Evolutionary conservation across 1,284 basidiomycete genomes (phyloP).

Genomic region (Thecaphora thlaspeos): DNA sequence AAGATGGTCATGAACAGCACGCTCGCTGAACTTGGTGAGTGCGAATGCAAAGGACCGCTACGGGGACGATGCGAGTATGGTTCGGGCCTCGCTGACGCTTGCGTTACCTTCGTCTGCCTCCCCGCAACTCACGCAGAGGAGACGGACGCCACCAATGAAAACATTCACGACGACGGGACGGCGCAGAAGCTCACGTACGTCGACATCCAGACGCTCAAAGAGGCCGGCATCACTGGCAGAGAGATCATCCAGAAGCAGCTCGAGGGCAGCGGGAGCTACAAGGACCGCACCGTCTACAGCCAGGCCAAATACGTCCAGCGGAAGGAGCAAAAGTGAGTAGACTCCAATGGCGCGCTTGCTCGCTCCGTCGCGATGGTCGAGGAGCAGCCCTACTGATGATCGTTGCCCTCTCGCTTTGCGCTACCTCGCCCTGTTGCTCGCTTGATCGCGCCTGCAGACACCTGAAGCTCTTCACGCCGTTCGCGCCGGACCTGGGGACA

Average conservation of each 20-base stretch:
- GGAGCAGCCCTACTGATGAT: too few relatives aligned
- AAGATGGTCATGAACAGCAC: conserved; percentile 39
- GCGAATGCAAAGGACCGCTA: too few relatives aligned
- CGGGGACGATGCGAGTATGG: too few relatives aligned
- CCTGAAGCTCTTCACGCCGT: conserved; percentile 79
- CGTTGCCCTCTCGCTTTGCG: not conserved
- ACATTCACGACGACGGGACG: conserved; percentile 54
- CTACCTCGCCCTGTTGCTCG: not conserved
- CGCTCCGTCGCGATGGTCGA: too few relatives aligned
- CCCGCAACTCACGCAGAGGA: conserved; percentile 31
- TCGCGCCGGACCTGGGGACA: conserved; percentile 84
- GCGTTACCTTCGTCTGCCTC: too few relatives aligned
- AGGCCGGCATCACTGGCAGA: conserved; percentile 48
- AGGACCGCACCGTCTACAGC: conserved; percentile 50
- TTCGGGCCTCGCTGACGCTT: too few relatives aligned
- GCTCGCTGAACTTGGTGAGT: conserved; percentile 29
- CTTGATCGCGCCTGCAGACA: conserved; percentile 64
- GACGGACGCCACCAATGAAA: conserved; percentile 56
- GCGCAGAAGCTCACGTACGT: conserved; percentile 53
- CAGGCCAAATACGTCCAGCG: conserved; percentile 53
- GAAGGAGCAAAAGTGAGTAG: conserved; percentile 51
- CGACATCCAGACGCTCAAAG: conserved; percentile 56
- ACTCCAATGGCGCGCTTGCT: too few relatives aligned
- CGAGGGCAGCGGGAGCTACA: conserved; percentile 40
- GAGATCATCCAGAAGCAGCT: conserved; percentile 52